Evolutionary conservation across 768 basidiomycete genomes (phyloP).

Genomic region (Trametes meyenii): DNA sequence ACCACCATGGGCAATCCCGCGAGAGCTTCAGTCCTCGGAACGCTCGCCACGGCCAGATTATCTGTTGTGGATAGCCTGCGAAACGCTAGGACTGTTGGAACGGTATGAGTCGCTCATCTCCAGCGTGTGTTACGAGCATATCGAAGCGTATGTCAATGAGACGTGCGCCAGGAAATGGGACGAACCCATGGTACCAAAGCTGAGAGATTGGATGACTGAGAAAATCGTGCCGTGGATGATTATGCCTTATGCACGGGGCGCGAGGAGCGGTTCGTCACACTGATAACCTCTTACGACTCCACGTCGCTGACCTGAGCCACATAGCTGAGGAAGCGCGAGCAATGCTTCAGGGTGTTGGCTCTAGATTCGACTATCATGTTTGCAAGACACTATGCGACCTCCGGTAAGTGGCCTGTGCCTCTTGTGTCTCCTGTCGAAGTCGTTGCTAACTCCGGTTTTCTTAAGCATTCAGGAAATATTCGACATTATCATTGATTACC

Average conservation of each 20-base stretch:
- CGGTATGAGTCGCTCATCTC: slow-evolving; percentile 84
- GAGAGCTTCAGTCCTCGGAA: slow-evolving; percentile 7
- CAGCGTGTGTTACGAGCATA: slow-evolving; percentile 83
- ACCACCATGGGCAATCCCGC: slow-evolving; percentile 24
- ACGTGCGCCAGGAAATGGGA: slow-evolving; percentile 74
- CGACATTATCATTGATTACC: slow-evolving; percentile 94
- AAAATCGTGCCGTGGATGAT: slow-evolving; percentile 87
- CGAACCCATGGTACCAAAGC: slow-evolving; percentile 57
- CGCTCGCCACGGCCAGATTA: slow-evolving; percentile 37
- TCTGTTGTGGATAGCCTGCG: slow-evolving; percentile 61
- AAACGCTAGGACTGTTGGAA: slow-evolving; percentile 73
- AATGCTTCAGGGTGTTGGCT: slow-evolving; percentile 76
- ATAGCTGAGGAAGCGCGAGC: slow-evolving; percentile 72
- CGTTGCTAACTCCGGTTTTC: not conserved
- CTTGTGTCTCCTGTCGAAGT: not conserved
- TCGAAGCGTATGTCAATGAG: slow-evolving; percentile 70
- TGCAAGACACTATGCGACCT: slow-evolving; percentile 89
- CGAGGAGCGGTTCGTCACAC: slow-evolving; percentile 50
- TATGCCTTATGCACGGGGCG: slow-evolving; percentile 72
- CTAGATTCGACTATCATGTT: slow-evolving; percentile 89
- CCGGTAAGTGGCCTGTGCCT: slow-evolving; percentile 51
- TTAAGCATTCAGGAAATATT: slow-evolving; percentile 81
- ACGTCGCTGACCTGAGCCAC: not conserved
- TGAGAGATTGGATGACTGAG: slow-evolving; percentile 78
- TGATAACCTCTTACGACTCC: too few species aligned